Percentiles rank a stretch among this genome's conserved stretches.
Evolutionary conservation across 805 yeast species (phyloP).

Genomic region (Candida parachauliodes): DNA sequence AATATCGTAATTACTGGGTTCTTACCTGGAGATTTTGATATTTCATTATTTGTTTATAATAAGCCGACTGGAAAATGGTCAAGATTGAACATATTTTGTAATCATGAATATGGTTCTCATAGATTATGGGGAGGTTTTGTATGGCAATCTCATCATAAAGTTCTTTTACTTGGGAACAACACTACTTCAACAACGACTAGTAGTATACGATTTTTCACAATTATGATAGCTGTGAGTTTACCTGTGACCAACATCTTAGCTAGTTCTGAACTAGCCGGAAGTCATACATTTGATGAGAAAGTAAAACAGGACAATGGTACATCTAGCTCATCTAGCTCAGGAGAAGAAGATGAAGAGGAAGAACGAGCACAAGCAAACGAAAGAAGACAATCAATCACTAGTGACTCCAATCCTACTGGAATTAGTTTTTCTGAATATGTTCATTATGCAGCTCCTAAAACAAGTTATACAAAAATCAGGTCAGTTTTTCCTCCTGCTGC

Average conservation of each 20-base stretch:
- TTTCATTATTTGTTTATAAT: conserved; percentile 49
- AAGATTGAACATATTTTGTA: conserved; percentile 49
- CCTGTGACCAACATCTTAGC: conserved; percentile 52
- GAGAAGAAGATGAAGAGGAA: conserved; percentile 8
- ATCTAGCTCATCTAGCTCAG: neutral
- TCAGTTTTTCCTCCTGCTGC: conserved; percentile 77
- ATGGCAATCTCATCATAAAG: conserved; percentile 78
- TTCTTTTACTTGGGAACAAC: conserved; percentile 54
- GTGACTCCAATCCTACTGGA: conserved; percentile 21
- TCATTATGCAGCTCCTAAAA: conserved; percentile 69
- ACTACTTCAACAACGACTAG: conserved; percentile 45
- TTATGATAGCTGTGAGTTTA: conserved; percentile 48
- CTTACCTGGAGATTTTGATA: conserved; percentile 43
- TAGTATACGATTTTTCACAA: conserved; percentile 45
- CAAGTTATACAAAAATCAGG: conserved; percentile 59
- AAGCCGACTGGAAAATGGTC: conserved; percentile 62
- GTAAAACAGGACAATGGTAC: conserved; percentile 14
- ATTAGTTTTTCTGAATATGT: conserved; percentile 66
- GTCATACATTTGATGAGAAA: conserved; percentile 18
- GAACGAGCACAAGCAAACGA: no score
- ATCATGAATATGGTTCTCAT: conserved; percentile 52
- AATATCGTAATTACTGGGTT: conserved; percentile 62
- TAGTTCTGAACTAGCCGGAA: conserved; percentile 38
- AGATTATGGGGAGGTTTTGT: conserved; percentile 65
- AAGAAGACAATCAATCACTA: conserved; percentile 19